Conservation (phyloP, 2,329 filamentous ascomycete species). For the Fusarium liriodendri region DNA sequence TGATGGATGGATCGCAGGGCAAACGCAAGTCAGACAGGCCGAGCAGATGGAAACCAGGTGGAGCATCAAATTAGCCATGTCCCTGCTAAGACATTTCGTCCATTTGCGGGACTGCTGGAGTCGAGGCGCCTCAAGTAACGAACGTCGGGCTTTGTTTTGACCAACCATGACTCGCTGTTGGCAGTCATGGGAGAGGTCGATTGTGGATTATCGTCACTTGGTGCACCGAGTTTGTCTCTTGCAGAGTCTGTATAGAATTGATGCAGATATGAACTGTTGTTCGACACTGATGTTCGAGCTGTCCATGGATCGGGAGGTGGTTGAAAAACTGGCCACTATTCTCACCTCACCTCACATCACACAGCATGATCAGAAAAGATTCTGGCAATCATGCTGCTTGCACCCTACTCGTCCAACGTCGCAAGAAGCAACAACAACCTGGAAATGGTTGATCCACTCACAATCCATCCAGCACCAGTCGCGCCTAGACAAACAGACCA, state of each 20-base stretch:
- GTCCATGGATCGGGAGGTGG: not conserved
- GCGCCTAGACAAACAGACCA: slow-evolving; percentile 23
- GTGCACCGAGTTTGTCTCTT: not conserved
- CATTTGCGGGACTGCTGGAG: slow-evolving; percentile 19
- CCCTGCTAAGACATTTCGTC: slow-evolving; percentile 28
- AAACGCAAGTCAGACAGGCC: slow-evolving; percentile 6
- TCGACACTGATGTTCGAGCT: not conserved
- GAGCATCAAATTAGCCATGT: slow-evolving; percentile 36
- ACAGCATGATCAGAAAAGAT: not conserved
- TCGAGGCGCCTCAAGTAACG: slow-evolving; percentile 7
- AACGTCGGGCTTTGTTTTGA: slow-evolving; percentile 20
- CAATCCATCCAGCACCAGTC: slow-evolving; percentile 15
- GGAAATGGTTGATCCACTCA: slow-evolving; percentile 29
- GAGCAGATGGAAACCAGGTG: slow-evolving; percentile 22
- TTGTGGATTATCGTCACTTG: slow-evolving; percentile 2
- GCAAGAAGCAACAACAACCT: slow-evolving; percentile 31
- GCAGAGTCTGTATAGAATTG: not conserved
- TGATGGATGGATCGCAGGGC: not conserved
- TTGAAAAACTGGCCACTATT: slow-evolving; percentile 6
- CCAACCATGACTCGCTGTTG: slow-evolving; percentile 32
- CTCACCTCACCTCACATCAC: slow-evolving; percentile 4
- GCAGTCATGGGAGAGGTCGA: not conserved
- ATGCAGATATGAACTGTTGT: not conserved
- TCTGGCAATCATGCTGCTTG: not conserved
- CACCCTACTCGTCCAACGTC: slow-evolving; percentile 14